Percentiles rank a stretch among this genome's conserved stretches.
These are phyloP conservation scores for Diaporthe ilicicola DNA, from an alignment of 2,329 filamentous ascomycete genomes.

Conservation along the genomic window DNA sequence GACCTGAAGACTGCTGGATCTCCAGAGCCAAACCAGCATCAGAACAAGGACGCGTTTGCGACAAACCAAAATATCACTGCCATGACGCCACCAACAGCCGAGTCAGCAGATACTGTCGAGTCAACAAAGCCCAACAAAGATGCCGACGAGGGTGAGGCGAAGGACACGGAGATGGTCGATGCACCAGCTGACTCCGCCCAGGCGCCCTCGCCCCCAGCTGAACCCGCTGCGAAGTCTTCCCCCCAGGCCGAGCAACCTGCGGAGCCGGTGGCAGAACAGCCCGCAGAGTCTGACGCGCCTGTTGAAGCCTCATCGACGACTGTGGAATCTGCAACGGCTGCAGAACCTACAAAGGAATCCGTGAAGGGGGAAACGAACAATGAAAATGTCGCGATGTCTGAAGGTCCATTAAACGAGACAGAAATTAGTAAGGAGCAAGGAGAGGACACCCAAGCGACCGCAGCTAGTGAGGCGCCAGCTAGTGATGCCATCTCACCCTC, in stretches of 20 bases:
- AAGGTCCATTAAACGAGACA: not conserved
- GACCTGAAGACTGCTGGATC: constrained; percentile 29
- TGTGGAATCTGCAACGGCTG: not conserved
- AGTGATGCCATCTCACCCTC: constrained; percentile 48
- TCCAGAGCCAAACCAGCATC: constrained; percentile 10
- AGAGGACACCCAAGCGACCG: constrained; percentile 38
- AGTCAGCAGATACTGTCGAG: constrained; percentile 17
- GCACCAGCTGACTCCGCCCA: constrained; percentile 36
- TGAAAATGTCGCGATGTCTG: not conserved
- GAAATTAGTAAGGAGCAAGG: constrained; percentile 11
- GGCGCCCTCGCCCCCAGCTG: constrained; percentile 29
- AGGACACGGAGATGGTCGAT: constrained; percentile 43
- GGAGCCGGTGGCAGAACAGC: constrained; percentile 6
- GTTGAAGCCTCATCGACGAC: not conserved
- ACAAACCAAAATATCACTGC: constrained; percentile 39
- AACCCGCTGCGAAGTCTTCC: constrained; percentile 15
- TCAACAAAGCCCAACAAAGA: constrained; percentile 20
- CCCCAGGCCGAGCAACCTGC: not conserved
- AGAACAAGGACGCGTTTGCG: constrained; percentile 39
- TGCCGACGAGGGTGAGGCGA: constrained; percentile 20
- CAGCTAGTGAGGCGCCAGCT: constrained; percentile 38
- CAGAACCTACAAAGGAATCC: not conserved
- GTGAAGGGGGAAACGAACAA: not conserved
- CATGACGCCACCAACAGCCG: constrained; percentile 28
- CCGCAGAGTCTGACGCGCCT: not conserved